Evolutionary conservation across 2,329 filamentous ascomycete genomes (phyloP).

Genomic region (Xylariaceae sp.): DNA sequence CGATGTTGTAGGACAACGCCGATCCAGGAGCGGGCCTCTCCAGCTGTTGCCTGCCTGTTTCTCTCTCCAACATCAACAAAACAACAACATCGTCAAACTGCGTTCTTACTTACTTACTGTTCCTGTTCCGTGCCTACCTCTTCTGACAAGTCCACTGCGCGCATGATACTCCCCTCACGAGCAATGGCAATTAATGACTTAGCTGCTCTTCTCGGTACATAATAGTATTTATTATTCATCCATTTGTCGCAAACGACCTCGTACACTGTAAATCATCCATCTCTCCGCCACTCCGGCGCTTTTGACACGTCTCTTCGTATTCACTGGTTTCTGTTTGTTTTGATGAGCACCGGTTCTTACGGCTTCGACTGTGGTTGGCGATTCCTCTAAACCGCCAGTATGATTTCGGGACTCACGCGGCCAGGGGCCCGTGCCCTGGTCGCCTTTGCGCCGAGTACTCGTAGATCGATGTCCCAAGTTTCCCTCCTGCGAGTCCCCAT

Average conservation of each 20-base stretch:
- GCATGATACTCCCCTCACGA: constrained; percentile 1
- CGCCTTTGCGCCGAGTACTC: constrained; percentile 12
- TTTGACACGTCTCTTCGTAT: constrained; percentile 1
- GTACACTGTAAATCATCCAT: not conserved
- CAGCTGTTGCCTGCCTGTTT: not conserved
- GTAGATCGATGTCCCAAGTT: constrained; percentile 31
- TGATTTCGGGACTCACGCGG: constrained; percentile 25
- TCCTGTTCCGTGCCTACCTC: not conserved
- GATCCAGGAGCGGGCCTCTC: constrained; percentile 13
- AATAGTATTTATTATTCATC: not conserved
- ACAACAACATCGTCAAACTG: not conserved
- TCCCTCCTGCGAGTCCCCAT: constrained; percentile 28
- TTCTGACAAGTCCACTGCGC: not conserved
- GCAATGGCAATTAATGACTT: not conserved
- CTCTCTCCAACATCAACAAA: not conserved
- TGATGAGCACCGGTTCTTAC: constrained; percentile 9
- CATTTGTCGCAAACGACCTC: not conserved
- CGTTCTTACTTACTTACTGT: constrained; percentile 1
- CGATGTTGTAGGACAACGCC: constrained; percentile 4
- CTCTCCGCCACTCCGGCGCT: not conserved
- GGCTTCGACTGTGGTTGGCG: constrained; percentile 5
- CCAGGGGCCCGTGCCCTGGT: constrained; percentile 19
- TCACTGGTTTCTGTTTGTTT: constrained; percentile 9
- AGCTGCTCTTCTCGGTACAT: not conserved
- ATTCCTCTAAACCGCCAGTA: constrained; percentile 15